Evolutionary conservation across 352 stramenopile genomes (phyloP), one percentile per base, ranked within the genome.

Genomic region (Albugo candida): DNA sequence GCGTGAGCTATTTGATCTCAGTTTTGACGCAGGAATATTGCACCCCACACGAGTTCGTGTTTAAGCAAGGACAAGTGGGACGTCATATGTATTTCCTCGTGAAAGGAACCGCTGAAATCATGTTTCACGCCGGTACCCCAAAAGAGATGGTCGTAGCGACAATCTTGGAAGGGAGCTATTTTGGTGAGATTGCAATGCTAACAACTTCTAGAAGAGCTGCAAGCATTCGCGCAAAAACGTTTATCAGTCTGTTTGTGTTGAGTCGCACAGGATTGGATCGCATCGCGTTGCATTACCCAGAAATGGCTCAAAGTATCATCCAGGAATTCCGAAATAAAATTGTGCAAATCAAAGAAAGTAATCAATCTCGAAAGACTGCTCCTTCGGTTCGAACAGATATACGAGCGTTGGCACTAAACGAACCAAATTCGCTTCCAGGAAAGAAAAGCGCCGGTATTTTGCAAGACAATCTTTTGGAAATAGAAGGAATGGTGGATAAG

Each of bases 31-130:
- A 70, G 0, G 75, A 87, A 49, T 87, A 81, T 49, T 87, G 72
- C 39, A 84, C 75, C 0, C 72, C 75, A 1, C 66, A 69, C 1
- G 72, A 87, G 48, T 87, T 76, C 44, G 70, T 87, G 2, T 87
- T 87, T 59, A 83, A 87, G 43, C 72, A 87, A 65, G 75, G 75
- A 5, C 68, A 83, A 47, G 57, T 85, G 0, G 75, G 75, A 11
- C 63, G 75, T 1, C 72, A 87, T 60, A 87, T 87, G 75, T 87
- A 87, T 45, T 87, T 87, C 49, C 58, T 87, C 8, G 68, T 85
- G 41, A 83, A 83, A 43, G 75, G 75, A 11, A 56, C 63, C 6
- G 75, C 72, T 12, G 75, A 85, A 47, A 67, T 87, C 10, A 49
- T 87, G 0, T 83, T 83, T 47, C 61, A 81, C 37, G 75, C 68